Percentiles rank a stretch among this genome's conserved stretches.
Conservation (phyloP, 129 eudicot genomes). For the Tagetes patula region DNA sequence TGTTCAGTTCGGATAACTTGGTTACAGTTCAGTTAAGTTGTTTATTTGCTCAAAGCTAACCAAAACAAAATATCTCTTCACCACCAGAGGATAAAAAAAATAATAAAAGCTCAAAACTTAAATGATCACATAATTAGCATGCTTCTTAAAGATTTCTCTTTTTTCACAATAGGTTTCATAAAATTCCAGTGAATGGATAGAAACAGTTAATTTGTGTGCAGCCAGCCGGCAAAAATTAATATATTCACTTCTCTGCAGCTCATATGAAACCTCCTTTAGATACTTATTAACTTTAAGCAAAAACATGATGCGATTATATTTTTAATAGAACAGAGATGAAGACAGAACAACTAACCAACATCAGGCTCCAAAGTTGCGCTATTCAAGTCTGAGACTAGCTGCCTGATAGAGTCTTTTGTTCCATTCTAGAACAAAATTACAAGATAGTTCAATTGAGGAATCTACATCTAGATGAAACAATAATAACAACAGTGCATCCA, state of each 20-base stretch:
- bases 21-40: too few species aligned
- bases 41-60: too few species aligned
- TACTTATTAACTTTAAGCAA: not conserved
- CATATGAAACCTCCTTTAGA: not conserved
- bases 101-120: not conserved
- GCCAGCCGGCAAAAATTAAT: not conserved
- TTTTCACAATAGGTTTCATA: not conserved
- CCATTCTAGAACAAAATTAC: slow-evolving; percentile 62
- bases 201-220: not conserved
- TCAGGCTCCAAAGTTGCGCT: slow-evolving; percentile 89
- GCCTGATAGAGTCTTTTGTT: slow-evolving; percentile 86
- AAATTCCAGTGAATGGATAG: not conserved
- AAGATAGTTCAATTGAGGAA: slow-evolving; percentile 26
- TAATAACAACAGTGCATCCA: not conserved
- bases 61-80: not conserved
- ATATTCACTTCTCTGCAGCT: not conserved
- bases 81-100: not conserved
- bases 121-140: not conserved
- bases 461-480: slow-evolving; percentile 1
- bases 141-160: slow-evolving; percentile 5
- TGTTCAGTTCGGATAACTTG: too few species aligned
- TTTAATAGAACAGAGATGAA: slow-evolving; percentile 12
- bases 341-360: slow-evolving; percentile 72
- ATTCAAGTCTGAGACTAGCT: slow-evolving; percentile 93
- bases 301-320: slow-evolving; percentile 6